These are phyloP conservation scores for Agastache rugosa DNA, from an alignment of 257 asterid species.

Conservation along the genomic window DNA sequence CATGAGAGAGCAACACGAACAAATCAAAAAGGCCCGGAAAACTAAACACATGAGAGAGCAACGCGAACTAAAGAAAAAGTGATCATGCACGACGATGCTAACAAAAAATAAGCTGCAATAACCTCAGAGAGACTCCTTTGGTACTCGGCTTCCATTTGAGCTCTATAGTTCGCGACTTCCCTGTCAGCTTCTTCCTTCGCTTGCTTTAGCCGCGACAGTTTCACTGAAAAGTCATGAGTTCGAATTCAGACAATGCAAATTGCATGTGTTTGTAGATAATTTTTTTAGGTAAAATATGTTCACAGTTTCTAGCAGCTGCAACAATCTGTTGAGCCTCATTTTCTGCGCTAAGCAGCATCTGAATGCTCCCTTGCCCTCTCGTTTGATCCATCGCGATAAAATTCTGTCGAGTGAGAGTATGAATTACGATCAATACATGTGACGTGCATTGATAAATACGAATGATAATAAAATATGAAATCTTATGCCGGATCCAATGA, in stretches of 20 bases:
- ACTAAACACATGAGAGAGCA: not conserved
- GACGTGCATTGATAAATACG: not conserved
- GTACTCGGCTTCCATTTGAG: slow-evolving; percentile 78
- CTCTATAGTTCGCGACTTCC: slow-evolving; percentile 61
- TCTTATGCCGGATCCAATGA: not conserved
- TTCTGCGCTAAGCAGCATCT: slow-evolving; percentile 86
- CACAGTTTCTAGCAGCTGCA: slow-evolving; percentile 75
- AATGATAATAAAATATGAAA: not conserved
- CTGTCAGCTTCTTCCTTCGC: slow-evolving; percentile 86
- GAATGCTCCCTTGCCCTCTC: slow-evolving; percentile 93
- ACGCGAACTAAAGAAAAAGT: not conserved
- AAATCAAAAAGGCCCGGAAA: no score
- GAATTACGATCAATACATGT: not conserved
- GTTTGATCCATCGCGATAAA: slow-evolving; percentile 59
- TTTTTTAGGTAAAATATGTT: not conserved
- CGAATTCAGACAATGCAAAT: not conserved
- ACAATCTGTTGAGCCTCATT: slow-evolving; percentile 93
- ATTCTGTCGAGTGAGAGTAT: not conserved
- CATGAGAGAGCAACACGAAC: not conserved
- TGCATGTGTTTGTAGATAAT: no score
- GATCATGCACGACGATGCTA: not conserved
- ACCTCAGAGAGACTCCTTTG: slow-evolving; percentile 73
- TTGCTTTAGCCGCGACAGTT: slow-evolving; percentile 71
- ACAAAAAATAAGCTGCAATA: not conserved
- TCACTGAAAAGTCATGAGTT: slow-evolving; percentile 48